Percentiles rank a stretch among this genome's conserved stretches.
Evolutionary conservation across 2,329 filamentous ascomycete species (phyloP).

Genomic region (Aspergillus pseudonomiae): DNA sequence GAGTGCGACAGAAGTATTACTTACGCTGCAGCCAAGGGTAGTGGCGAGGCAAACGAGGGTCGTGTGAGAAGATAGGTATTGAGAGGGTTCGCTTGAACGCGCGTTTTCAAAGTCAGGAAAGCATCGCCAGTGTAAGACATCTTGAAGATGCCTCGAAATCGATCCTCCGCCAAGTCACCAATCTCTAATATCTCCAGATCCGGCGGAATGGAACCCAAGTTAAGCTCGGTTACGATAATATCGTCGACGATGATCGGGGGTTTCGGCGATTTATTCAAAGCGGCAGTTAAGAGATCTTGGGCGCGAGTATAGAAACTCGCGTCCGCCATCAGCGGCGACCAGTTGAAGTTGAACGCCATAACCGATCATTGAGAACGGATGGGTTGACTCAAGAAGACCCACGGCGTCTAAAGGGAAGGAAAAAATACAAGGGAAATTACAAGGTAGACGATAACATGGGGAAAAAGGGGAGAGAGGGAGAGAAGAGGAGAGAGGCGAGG

Average conservation of each 20-base stretch:
- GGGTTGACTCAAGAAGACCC: slow-evolving; percentile 12
- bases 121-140: slow-evolving; percentile 98
- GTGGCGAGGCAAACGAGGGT: slow-evolving; percentile 87
- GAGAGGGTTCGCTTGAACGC: slow-evolving; percentile 95
- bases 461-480: slow-evolving; percentile 11
- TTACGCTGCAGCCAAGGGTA: slow-evolving; percentile 81
- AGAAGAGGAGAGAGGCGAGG: slow-evolving; percentile 9
- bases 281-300: slow-evolving; percentile 89
- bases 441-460: slow-evolving; percentile 3
- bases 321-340: slow-evolving; percentile 97
- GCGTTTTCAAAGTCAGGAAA: slow-evolving; percentile 90
- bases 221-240: slow-evolving; percentile 96
- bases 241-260: slow-evolving; percentile 99
- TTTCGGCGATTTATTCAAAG: slow-evolving; percentile 96
- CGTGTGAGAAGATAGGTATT: slow-evolving; percentile 95
- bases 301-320: slow-evolving; percentile 87
- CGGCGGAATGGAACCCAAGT: slow-evolving; percentile 90
- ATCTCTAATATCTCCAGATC: slow-evolving; percentile 97
- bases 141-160: slow-evolving; percentile 98
- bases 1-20: slow-evolving; percentile 20
- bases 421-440: slow-evolving; percentile 5
- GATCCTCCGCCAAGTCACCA: slow-evolving; percentile 93
- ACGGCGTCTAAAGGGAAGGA: slow-evolving; percentile 8
- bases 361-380: slow-evolving; percentile 33
- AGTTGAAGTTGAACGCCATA: slow-evolving; percentile 99